phyloP scores from a whole-genome alignment of 495 filamentous ascomycete genomes.

The Hypoxylon trugodes region DNA sequence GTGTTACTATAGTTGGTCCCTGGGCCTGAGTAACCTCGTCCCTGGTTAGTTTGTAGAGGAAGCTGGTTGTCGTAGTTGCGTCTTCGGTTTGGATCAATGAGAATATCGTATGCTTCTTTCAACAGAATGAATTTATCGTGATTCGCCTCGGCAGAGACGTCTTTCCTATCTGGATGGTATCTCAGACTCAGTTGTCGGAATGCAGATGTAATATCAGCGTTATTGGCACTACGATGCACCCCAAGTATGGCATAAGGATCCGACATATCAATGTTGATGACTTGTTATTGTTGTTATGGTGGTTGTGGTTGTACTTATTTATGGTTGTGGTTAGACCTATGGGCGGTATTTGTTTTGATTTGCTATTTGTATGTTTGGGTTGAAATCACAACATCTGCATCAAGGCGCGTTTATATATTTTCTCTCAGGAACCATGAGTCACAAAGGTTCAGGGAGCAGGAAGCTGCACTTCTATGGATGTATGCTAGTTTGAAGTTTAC shows the following conservation, averaged over 20 bases:
- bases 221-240: neutral
- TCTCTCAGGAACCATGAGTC: too few relatives aligned
- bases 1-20: neutral
- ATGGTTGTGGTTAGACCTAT: too few relatives aligned
- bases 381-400: too few relatives aligned
- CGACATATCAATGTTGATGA: neutral
- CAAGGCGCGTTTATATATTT: too few relatives aligned
- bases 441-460: too few relatives aligned
- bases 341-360: too few relatives aligned
- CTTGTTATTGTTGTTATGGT: neutral
- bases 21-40: too few relatives aligned
- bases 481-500: too few relatives aligned
- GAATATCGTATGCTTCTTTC: slow-evolving; percentile 9
- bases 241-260: slow-evolving; percentile 11
- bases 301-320: neutral
- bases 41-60: neutral
- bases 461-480: too few relatives aligned
- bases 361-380: too few relatives aligned
- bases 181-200: neutral
- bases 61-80: neutral
- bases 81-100: neutral
- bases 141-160: neutral
- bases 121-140: slow-evolving; percentile 6
- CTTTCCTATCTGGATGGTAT: slow-evolving; percentile 8
- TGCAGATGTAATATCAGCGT: neutral